phyloP scores from a whole-genome alignment of 495 filamentous ascomycete species.

The Darksidea phi region DNA sequence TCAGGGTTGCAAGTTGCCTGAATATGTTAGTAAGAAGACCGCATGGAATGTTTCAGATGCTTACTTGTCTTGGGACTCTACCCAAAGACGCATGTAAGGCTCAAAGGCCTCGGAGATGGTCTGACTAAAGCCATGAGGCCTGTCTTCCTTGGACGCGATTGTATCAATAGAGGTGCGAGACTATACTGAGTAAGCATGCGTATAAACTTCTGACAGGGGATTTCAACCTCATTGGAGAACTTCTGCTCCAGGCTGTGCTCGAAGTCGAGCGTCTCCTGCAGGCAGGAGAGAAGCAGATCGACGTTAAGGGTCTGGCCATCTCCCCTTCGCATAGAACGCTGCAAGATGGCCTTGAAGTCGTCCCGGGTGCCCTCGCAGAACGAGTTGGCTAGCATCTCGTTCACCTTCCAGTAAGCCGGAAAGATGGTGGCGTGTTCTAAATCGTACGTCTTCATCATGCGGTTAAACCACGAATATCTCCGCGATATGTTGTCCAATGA shows the following conservation, averaged over 20 bases:
- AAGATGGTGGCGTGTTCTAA: slow-evolving; percentile 90
- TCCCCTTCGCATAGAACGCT: slow-evolving; percentile 72
- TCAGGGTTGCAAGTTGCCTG: slow-evolving; percentile 72
- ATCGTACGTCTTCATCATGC: slow-evolving; percentile 94
- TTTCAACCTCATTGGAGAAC: slow-evolving; percentile 64
- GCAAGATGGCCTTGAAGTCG: slow-evolving; percentile 90
- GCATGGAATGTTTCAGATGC: slow-evolving; percentile 8
- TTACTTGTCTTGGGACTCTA: slow-evolving; percentile 87
- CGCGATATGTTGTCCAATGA: slow-evolving; percentile 96
- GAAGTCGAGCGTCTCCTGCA: slow-evolving; percentile 97
- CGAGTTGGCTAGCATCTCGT: slow-evolving; percentile 84
- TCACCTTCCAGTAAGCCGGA: slow-evolving; percentile 82
- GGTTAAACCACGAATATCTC: slow-evolving; percentile 92
- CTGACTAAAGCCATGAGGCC: slow-evolving; percentile 76
- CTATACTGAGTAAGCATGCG: slow-evolving; percentile 32
- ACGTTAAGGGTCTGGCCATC: slow-evolving; percentile 87
- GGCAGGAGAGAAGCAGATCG: slow-evolving; percentile 82
- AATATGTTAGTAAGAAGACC: slow-evolving; percentile 10
- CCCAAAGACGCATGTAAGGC: slow-evolving; percentile 94
- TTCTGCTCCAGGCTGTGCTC: slow-evolving; percentile 86
- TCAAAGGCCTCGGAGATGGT: slow-evolving; percentile 97
- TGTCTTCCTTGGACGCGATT: slow-evolving; percentile 75
- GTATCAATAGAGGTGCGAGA: slow-evolving; percentile 90
- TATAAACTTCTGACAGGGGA: not conserved
- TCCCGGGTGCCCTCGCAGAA: slow-evolving; percentile 95